Percentiles rank a stretch among this genome's conserved stretches.
These are phyloP conservation scores for Westerdykella ornata DNA, from an alignment of 2,329 filamentous ascomycete genomes.

Conservation along the genomic window DNA sequence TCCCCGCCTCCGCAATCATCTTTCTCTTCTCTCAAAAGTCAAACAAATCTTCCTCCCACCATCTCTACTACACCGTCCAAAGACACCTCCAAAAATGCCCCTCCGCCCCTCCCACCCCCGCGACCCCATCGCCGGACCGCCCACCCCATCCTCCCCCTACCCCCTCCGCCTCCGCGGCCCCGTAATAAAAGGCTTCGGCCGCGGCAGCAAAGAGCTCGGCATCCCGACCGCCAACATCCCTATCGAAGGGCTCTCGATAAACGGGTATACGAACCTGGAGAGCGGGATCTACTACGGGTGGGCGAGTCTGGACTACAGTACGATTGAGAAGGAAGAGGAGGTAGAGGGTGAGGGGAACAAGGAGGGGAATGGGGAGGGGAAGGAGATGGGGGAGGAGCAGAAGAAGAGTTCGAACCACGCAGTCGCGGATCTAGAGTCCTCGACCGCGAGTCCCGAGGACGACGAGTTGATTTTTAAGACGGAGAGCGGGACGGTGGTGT, in stretches of 20 bases:
- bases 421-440: conserved; percentile 18
- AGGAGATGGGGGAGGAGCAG: conserved; percentile 14
- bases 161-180: conserved; percentile 77
- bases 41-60: neutral
- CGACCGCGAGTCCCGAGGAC: neutral
- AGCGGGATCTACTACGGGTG: conserved; percentile 94
- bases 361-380: conserved; percentile 12
- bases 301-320: conserved; percentile 60
- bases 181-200: conserved; percentile 87
- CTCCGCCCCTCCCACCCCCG: conserved; percentile 48
- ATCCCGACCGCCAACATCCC: conserved; percentile 93
- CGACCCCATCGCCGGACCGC: conserved; percentile 65
- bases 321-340: conserved; percentile 24
- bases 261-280: conserved; percentile 53
- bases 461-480: neutral
- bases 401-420: conserved; percentile 14
- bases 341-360: conserved; percentile 9
- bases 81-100: conserved; percentile 5
- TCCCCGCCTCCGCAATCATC: conserved; percentile 12
- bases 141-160: conserved; percentile 66
- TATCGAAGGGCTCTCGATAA: conserved; percentile 62
- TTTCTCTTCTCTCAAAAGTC: neutral
- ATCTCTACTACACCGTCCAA: neutral
- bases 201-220: conserved; percentile 92
- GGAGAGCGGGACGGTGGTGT: conserved; percentile 7